Conservation (phyloP, 371 early-diverging fungal genomes). For the Mortierella sp. region DNA sequence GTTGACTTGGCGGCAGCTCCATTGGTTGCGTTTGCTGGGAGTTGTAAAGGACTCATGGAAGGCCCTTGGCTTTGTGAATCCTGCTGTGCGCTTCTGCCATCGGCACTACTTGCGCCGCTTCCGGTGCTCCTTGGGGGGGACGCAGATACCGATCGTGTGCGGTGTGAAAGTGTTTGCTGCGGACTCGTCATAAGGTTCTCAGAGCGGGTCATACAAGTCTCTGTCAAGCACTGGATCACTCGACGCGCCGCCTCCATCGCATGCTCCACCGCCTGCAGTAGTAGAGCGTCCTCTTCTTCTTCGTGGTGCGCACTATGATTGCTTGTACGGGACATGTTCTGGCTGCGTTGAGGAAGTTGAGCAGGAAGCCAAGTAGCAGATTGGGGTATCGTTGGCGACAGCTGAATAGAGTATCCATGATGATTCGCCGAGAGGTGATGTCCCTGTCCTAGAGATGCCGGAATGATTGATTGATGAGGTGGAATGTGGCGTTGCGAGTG, state of each 20-base stretch:
- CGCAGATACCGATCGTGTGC: constrained; percentile 35
- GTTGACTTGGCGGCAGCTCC: not conserved
- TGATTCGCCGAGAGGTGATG: constrained; percentile 14
- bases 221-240: constrained; percentile 37
- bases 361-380: constrained; percentile 29
- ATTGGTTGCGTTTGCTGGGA: constrained; percentile 11
- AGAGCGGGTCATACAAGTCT: constrained; percentile 41
- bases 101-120: constrained; percentile 21
- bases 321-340: constrained; percentile 47
- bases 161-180: constrained; percentile 14
- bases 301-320: constrained; percentile 41
- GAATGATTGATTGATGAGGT: constrained; percentile 11
- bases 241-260: constrained; percentile 49
- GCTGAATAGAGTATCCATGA: constrained; percentile 28
- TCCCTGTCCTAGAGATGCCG: not conserved
- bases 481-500: constrained; percentile 14
- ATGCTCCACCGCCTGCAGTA: constrained; percentile 38
- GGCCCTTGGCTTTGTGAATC: constrained; percentile 9
- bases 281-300: constrained; percentile 39
- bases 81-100: constrained; percentile 6
- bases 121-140: constrained; percentile 39
- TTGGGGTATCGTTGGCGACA: constrained; percentile 36
- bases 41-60: constrained; percentile 38
- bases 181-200: constrained; percentile 34
- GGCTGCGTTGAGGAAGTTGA: constrained; percentile 41